These are phyloP conservation scores for Trichosanthes truncata DNA, from an alignment of 306 rosid species.

Conservation along the genomic window DNA sequence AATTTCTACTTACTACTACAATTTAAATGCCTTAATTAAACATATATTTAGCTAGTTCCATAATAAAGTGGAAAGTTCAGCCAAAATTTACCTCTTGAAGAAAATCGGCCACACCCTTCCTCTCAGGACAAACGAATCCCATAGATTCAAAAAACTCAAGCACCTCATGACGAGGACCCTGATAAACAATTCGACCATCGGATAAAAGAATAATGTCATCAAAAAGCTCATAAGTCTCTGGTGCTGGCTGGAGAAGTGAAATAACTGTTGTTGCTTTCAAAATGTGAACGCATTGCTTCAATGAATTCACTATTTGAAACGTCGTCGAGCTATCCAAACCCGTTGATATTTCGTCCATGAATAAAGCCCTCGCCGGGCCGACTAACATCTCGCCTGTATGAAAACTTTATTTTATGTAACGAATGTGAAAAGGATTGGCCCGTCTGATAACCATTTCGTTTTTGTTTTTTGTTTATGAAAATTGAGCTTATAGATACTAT, in stretches of 20 bases:
- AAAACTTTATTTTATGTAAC: background rate
- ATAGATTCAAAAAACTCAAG: constrained; percentile 11
- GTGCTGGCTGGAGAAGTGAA: constrained; percentile 17
- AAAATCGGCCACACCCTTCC: constrained; percentile 16
- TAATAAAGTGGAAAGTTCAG: too few relatives aligned
- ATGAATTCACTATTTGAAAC: constrained; percentile 12
- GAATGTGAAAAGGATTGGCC: background rate
- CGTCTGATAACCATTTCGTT: background rate
- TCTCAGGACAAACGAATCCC: constrained; percentile 12
- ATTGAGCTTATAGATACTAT: too few relatives aligned
- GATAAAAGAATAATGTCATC: constrained; percentile 13
- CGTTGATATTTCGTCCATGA: constrained; percentile 14
- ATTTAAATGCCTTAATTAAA: too few relatives aligned
- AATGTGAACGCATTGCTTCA: constrained; percentile 11
- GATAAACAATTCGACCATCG: constrained; percentile 6
- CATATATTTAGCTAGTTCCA: too few relatives aligned
- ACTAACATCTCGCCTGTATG: constrained; percentile 13
- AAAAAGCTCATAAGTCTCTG: constrained; percentile 15
- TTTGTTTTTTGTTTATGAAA: too few relatives aligned
- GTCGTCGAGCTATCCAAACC: constrained; percentile 16
- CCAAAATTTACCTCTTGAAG: constrained; percentile 16
- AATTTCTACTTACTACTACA: too few relatives aligned
- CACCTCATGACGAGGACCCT: constrained; percentile 12
- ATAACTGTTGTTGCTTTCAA: constrained; percentile 8
- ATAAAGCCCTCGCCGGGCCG: constrained; percentile 9